These are phyloP conservation scores for Albifimbria verrucaria DNA, from an alignment of 2,329 filamentous ascomycete genomes.

Conservation along the genomic window DNA sequence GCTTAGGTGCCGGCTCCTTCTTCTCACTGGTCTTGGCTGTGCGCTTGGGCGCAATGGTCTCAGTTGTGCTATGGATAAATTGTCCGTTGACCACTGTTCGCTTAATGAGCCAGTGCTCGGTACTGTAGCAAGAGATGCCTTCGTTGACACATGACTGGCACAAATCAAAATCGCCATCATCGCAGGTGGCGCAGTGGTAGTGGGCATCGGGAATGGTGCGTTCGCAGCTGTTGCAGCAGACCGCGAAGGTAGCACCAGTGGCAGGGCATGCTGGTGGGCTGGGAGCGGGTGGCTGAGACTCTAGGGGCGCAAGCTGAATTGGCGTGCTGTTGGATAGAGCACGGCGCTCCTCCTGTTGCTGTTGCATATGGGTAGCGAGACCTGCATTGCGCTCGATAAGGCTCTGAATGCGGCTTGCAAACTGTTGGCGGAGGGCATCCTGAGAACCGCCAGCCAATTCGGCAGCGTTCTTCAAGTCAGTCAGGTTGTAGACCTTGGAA, in stretches of 20 bases:
- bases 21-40: constrained; percentile 16
- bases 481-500: constrained; percentile 22
- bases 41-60: constrained; percentile 61
- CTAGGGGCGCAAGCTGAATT: neutral
- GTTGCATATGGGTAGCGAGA: constrained; percentile 6
- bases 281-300: neutral
- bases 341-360: neutral
- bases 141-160: constrained; percentile 75
- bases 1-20: constrained; percentile 11
- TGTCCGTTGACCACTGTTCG: constrained; percentile 74
- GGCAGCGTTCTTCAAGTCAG: constrained; percentile 22
- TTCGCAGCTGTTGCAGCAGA: constrained; percentile 93
- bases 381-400: constrained; percentile 19
- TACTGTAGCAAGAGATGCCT: constrained; percentile 73
- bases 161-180: constrained; percentile 90
- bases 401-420: constrained; percentile 22
- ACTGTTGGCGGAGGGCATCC: constrained; percentile 17
- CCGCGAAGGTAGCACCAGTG: constrained; percentile 56
- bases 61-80: constrained; percentile 81
- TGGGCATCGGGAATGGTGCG: constrained; percentile 74
- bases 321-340: neutral
- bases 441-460: constrained; percentile 17
- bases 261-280: constrained; percentile 11
- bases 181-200: constrained; percentile 92
- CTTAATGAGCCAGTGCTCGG: constrained; percentile 93